Conservation (phyloP, 345 rosid species). For the Arabidopsis suecica region DNA sequence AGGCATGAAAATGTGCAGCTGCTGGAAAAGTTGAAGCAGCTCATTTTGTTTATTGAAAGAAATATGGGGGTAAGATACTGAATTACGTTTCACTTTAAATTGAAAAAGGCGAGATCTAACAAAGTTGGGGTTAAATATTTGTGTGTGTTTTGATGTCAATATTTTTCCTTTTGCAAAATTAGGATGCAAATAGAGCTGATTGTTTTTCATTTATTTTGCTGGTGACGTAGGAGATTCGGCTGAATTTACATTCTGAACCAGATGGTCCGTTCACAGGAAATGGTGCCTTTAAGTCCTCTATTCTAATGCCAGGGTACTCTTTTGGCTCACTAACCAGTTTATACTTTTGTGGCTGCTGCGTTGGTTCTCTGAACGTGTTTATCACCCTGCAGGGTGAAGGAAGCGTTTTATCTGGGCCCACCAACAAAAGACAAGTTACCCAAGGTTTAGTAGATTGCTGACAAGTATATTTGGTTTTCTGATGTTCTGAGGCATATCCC, state of each 20-base stretch:
- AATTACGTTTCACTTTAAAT: constrained; percentile 16
- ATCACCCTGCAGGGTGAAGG: constrained; percentile 65
- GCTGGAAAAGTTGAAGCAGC: constrained; percentile 91
- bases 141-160: constrained; percentile 15
- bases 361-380: constrained; percentile 5
- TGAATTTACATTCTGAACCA: constrained; percentile 89
- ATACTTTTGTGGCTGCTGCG: constrained; percentile 2
- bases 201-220: constrained; percentile 8
- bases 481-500: background rate
- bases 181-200: constrained; percentile 17
- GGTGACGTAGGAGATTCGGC: constrained; percentile 62
- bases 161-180: constrained; percentile 1
- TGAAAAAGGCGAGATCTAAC: constrained; percentile 8
- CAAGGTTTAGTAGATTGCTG: constrained; percentile 38
- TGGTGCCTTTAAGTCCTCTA: constrained; percentile 80
- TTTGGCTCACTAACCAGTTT: constrained; percentile 19
- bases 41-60: constrained; percentile 79
- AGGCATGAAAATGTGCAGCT: constrained; percentile 93
- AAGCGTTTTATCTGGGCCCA: constrained; percentile 86
- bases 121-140: constrained; percentile 9
- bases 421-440: constrained; percentile 81
- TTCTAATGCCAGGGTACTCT: constrained; percentile 83
- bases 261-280: constrained; percentile 94
- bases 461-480: constrained; percentile 7
- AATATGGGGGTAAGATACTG: constrained; percentile 77